These are phyloP conservation scores for Artemisia tridentata DNA, from an alignment of 129 eudicot genomes.

Conservation along the genomic window DNA sequence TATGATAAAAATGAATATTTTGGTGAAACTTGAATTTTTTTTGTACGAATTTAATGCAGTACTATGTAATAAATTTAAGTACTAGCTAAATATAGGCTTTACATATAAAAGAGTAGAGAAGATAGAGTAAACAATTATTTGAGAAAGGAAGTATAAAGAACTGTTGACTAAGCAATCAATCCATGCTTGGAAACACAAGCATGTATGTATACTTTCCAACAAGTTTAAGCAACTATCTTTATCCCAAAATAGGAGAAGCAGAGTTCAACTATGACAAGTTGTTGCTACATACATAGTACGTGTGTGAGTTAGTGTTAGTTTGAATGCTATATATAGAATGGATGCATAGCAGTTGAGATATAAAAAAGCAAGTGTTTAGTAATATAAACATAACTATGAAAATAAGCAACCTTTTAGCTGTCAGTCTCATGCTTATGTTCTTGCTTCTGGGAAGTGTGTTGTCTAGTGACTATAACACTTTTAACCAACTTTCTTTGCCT, in stretches of 20 bases:
- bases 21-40: too few relatives aligned
- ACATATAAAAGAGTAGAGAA: too few relatives aligned
- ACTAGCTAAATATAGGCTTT: too few relatives aligned
- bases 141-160: too few relatives aligned
- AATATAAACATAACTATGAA: conserved; percentile 19
- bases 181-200: background rate
- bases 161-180: background rate
- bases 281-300: background rate
- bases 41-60: too few relatives aligned
- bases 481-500: conserved; percentile 31
- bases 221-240: conserved; percentile 31
- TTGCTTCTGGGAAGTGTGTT: conserved; percentile 26
- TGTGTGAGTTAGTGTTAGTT: conserved; percentile 8
- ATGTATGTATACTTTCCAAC: conserved; percentile 10
- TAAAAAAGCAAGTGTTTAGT: background rate
- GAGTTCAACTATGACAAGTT: conserved; percentile 25
- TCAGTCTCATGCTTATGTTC: conserved; percentile 15
- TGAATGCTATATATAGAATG: too few relatives aligned
- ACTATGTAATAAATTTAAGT: too few relatives aligned
- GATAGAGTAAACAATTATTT: too few relatives aligned
- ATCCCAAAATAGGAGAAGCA: conserved; percentile 21
- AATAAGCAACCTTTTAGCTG: conserved; percentile 8
- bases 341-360: conserved; percentile 14
- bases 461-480: conserved; percentile 19
- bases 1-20: too few relatives aligned